A percentile compares a stretch with the other conserved stretches of the same genome.
phyloP scores from a whole-genome alignment of 257 asterid genomes.

The Voacanga thouarsii region DNA sequence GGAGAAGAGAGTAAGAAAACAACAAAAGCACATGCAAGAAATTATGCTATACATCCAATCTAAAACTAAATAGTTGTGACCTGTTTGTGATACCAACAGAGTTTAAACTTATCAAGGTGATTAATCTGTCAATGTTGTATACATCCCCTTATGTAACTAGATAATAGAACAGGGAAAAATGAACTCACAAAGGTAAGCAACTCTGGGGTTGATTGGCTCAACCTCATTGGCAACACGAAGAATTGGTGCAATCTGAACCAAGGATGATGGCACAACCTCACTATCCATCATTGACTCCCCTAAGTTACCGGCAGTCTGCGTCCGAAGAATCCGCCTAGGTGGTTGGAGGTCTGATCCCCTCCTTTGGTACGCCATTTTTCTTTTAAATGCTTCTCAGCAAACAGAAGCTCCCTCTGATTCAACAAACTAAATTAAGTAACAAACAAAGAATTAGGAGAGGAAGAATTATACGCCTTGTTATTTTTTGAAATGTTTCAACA shows the following conservation, averaged over 20 bases:
- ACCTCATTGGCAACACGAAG: slow-evolving; percentile 99
- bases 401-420: slow-evolving; percentile 28
- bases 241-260: slow-evolving; percentile 93
- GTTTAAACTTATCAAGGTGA: background rate
- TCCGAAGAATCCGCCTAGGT: slow-evolving; percentile 80
- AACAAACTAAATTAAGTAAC: slow-evolving; percentile 7
- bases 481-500: background rate
- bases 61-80: background rate
- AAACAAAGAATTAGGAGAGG: background rate
- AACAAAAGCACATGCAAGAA: background rate
- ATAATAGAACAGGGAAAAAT: background rate
- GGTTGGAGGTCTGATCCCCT: slow-evolving; percentile 73
- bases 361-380: slow-evolving; percentile 88
- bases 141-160: background rate
- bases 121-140: background rate
- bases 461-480: background rate
- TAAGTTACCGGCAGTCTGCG: slow-evolving; percentile 87
- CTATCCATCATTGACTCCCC: slow-evolving; percentile 99
- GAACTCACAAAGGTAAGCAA: slow-evolving; percentile 92
- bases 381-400: slow-evolving; percentile 28
- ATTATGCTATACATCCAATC: background rate
- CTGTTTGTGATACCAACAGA: background rate
- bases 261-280: slow-evolving; percentile 95
- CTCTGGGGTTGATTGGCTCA: slow-evolving; percentile 83
- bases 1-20: background rate